Base-by-base conservation (phyloP, 2,329 filamentous ascomycete genomes). In the Calonectria montana region DNA sequence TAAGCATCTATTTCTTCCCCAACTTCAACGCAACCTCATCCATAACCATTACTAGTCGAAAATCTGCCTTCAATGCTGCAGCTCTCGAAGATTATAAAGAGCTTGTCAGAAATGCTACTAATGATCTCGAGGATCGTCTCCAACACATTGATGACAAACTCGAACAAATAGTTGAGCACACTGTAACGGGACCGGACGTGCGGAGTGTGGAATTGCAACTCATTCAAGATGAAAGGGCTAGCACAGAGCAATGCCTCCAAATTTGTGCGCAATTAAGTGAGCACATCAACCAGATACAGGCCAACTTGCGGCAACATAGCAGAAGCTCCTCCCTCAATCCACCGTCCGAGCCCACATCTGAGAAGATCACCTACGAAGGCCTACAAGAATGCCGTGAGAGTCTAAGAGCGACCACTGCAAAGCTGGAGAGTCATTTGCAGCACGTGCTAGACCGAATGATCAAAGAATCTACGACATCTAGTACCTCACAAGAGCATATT, bases 241-340 rank as follows among this genome's bases (percentile, higher is more conserved):
- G 76, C 67, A 76, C 74, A 41, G 69, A 77, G 45, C 76, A 78
- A 62, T 67, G 72, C 18, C 70, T 78, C 1, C 59, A 76, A 21
- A 69, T 78, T 43, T 77, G 75, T 29, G 65, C 66, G 25, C 71
- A 75, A 21, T 65, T 78, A 9, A 73, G 75, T 21, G 68, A 73
- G 15, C 76, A 78, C 31, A 78, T 76, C 25, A 63, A 61, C 18
- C 72, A 73, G 45, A 50, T 77, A 31, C 74, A 76, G 55, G 23
- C 69, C 12, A 23, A 18, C 21, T 25, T 57, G 10, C 35, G 15
- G 18, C 6, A 37, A 12, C 25, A 37, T 9, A 21, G 16, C 39
- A 43, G 45, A 16, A 37, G 29, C 37, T 31, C 27, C 12, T 29
- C 35, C 9, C 25, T 55, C 12, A 23, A 16, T n/a, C 67, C 70